Percentiles rank a stretch among this genome's conserved stretches.
phyloP scores from a whole-genome alignment of 768 basidiomycete species.

The Leucocoprinus birnbaumii region DNA sequence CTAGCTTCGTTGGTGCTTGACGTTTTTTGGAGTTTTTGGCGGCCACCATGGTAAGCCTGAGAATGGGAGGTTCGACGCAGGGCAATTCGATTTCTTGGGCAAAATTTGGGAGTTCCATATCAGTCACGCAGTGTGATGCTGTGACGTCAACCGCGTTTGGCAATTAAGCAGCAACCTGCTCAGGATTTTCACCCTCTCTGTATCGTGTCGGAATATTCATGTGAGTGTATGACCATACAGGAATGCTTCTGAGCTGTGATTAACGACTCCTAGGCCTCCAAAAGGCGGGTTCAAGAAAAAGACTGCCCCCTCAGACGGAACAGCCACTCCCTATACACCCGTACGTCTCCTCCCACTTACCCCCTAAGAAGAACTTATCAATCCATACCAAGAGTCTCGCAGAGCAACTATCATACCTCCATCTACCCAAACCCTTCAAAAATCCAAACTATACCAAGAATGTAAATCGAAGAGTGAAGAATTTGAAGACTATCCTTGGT shows the following conservation, averaged over 20 bases:
- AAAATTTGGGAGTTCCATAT: constrained; percentile 10
- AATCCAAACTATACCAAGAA: constrained; percentile 70
- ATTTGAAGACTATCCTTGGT: constrained; percentile 72
- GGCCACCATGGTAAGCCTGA: constrained; percentile 31
- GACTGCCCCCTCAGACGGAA: constrained; percentile 37
- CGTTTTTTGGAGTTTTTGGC: constrained; percentile 45
- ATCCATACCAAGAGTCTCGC: constrained; percentile 52
- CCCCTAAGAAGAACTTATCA: background rate
- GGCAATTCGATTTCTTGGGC: too few species aligned
- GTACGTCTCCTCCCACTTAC: constrained; percentile 20
- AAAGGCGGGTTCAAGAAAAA: constrained; percentile 41
- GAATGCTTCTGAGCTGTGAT: background rate
- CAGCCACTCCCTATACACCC: constrained; percentile 40
- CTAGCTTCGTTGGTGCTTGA: constrained; percentile 42
- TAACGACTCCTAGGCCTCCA: constrained; percentile 34
- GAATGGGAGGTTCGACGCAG: background rate
- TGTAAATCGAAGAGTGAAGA: constrained; percentile 69
- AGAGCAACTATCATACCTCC: constrained; percentile 72
- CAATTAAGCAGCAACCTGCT: too few species aligned
- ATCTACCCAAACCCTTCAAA: constrained; percentile 75
- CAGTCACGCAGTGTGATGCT: constrained; percentile 5
- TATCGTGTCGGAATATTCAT: background rate
- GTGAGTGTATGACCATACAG: background rate
- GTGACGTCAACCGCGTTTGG: background rate
- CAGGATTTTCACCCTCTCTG: too few species aligned